Conservation (phyloP, 2,329 filamentous ascomycete species). For the Arthrinium phaeospermum region DNA sequence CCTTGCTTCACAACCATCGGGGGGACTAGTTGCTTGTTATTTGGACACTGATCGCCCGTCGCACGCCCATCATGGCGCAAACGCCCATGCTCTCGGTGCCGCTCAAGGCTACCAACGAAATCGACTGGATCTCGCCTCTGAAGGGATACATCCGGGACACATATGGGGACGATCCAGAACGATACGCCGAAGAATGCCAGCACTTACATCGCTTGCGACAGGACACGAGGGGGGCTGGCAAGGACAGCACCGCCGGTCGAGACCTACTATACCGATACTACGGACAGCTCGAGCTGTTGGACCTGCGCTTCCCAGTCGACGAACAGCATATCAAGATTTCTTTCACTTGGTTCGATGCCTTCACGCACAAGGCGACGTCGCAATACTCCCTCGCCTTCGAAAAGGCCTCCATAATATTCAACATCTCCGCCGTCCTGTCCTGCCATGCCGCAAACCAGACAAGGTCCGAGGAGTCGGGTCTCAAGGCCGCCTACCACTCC, state of each 20-base stretch:
- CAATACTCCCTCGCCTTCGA: slow-evolving; percentile 98
- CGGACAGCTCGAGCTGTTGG: slow-evolving; percentile 91
- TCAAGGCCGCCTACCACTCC: slow-evolving; percentile 97
- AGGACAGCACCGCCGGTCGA: slow-evolving; percentile 91
- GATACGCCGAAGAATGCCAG: slow-evolving; percentile 93
- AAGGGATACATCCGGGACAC: slow-evolving; percentile 93
- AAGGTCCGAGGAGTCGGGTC: slow-evolving; percentile 85
- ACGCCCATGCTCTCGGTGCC: slow-evolving; percentile 95
- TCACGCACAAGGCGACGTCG: slow-evolving; percentile 95
- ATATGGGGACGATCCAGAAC: slow-evolving; percentile 95
- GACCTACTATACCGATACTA: slow-evolving; percentile 98
- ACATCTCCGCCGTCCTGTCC: slow-evolving; percentile 95
- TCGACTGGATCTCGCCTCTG: slow-evolving; percentile 93
- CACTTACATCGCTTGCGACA: slow-evolving; percentile 94
- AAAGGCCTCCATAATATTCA: slow-evolving; percentile 99
- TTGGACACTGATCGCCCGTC: slow-evolving; percentile 13
- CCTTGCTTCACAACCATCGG: not conserved
- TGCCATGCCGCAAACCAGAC: slow-evolving; percentile 95
- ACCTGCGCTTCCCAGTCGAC: slow-evolving; percentile 94
- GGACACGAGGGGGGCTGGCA: slow-evolving; percentile 97
- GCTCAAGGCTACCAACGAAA: slow-evolving; percentile 93
- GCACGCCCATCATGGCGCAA: slow-evolving; percentile 55
- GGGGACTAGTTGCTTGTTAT: not conserved
- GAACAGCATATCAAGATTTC: slow-evolving; percentile 99
- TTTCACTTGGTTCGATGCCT: slow-evolving; percentile 99